Conservation (phyloP, 2,329 filamentous ascomycete species). For the Fusarium pseudoanthophilum region DNA sequence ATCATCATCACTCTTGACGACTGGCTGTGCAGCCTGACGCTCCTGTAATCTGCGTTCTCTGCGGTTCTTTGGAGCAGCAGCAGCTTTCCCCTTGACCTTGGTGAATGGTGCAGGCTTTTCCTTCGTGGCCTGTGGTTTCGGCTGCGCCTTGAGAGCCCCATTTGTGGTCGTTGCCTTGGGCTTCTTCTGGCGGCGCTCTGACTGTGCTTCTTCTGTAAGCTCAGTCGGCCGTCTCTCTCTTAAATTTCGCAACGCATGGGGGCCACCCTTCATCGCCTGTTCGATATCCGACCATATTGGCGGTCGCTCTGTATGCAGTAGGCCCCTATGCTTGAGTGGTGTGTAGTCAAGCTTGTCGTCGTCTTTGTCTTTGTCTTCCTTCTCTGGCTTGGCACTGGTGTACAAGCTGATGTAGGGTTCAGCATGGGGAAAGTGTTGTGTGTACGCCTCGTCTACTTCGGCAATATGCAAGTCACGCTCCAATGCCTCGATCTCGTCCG, state of each 20-base stretch:
- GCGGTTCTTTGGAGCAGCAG: conserved; percentile 49
- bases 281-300: conserved; percentile 77
- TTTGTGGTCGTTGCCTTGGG: conserved; percentile 31
- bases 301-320: conserved; percentile 59
- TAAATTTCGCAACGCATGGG: conserved; percentile 61
- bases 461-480: conserved; percentile 71
- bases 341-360: conserved; percentile 42
- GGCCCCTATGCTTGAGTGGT: conserved; percentile 55
- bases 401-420: conserved; percentile 77
- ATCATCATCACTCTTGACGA: conserved; percentile 54
- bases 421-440: conserved; percentile 75
- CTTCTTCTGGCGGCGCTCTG: conserved; percentile 29
- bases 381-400: conserved; percentile 51
- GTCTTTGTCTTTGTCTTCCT: conserved; percentile 49
- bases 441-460: conserved; percentile 81
- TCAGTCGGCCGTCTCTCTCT: conserved; percentile 60
- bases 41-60: conserved; percentile 51
- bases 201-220: conserved; percentile 19
- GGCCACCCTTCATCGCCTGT: conserved; percentile 68
- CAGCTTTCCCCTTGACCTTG: conserved; percentile 39
- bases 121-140: conserved; percentile 33
- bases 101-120: conserved; percentile 20
- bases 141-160: conserved; percentile 33
- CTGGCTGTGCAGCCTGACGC: conserved; percentile 48
- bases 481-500: conserved; percentile 64